Percentiles rank a stretch among this genome's conserved stretches.
These are phyloP conservation scores for Phaeosphaeriaceae sp. DNA, from an alignment of 2,329 filamentous ascomycete species.

Conservation along the genomic window DNA sequence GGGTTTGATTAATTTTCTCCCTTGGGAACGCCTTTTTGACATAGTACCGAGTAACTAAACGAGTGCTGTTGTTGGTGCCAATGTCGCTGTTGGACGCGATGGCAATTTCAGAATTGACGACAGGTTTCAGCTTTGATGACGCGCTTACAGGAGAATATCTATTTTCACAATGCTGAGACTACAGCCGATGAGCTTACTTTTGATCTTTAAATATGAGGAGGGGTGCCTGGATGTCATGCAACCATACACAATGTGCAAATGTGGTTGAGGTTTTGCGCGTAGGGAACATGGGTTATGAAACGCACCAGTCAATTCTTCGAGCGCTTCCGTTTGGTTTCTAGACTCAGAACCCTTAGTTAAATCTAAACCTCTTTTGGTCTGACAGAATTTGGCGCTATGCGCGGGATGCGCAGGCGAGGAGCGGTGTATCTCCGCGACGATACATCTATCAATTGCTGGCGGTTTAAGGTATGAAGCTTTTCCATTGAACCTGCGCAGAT, in stretches of 20 bases:
- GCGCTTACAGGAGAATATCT: no score
- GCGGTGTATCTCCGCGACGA: not conserved
- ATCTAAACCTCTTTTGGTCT: slow-evolving; percentile 9
- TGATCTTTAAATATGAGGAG: not conserved
- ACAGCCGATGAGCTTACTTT: no score
- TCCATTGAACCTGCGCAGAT: no score
- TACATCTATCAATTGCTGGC: not conserved
- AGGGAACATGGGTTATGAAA: slow-evolving; percentile 20
- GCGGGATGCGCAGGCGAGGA: not conserved
- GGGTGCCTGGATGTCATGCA: not conserved
- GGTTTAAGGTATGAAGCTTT: no score
- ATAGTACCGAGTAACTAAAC: no score
- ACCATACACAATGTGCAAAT: slow-evolving; percentile 6
- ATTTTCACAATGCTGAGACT: no score
- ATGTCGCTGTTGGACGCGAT: no score
- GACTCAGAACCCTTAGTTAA: not conserved
- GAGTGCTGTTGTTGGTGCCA: no score
- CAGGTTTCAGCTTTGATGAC: no score
- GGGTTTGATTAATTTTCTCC: no score
- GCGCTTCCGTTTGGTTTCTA: slow-evolving; percentile 14
- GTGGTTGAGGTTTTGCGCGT: slow-evolving; percentile 10
- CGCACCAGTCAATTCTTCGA: slow-evolving; percentile 7
- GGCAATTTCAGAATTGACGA: no score
- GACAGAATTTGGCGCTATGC: slow-evolving; percentile 16
- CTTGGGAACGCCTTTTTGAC: no score